A percentile compares a stretch with the other conserved stretches of the same genome.
Evolutionary conservation across 192 early-diverging fungal genomes (phyloP).

Genomic region (Podila horticola): DNA sequence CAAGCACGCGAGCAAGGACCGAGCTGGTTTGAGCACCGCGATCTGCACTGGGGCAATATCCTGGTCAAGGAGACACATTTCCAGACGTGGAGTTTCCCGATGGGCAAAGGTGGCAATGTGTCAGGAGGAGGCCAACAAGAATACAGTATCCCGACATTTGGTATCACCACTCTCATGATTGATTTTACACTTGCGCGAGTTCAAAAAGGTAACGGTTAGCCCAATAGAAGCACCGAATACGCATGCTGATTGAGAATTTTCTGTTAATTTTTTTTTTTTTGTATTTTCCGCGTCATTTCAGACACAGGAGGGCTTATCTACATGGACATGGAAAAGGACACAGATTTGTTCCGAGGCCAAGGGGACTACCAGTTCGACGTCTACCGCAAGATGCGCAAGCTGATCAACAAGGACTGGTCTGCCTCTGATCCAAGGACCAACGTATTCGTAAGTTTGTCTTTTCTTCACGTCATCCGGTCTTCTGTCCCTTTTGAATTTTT

Average conservation of each 20-base stretch:
- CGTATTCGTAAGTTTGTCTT: conserved; percentile 53
- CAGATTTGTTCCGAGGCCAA: conserved; percentile 34
- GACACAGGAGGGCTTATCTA: conserved; percentile 38
- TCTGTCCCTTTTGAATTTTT: neutral
- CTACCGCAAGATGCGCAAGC: conserved; percentile 73
- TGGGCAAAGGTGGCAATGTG: neutral
- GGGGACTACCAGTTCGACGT: conserved; percentile 82
- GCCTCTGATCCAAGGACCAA: conserved; percentile 58
- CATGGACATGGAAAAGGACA: conserved; percentile 44
- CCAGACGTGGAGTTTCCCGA: conserved; percentile 2
- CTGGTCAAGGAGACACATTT: conserved; percentile 58
- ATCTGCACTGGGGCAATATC: conserved; percentile 82
- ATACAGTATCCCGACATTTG: conserved; percentile 62
- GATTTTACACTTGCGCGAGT: conserved; percentile 79
- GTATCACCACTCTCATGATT: conserved; percentile 72
- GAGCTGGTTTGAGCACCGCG: conserved; percentile 72
- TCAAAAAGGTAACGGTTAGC: conserved; percentile 37
- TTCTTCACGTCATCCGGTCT: neutral
- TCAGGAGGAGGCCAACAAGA: neutral
- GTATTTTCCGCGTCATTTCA: neutral
- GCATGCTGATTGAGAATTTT: neutral
- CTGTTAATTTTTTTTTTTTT: neutral
- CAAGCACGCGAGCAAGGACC: conserved; percentile 61
- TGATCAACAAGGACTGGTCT: conserved; percentile 54
- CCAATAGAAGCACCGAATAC: no score